These are phyloP conservation scores for Cicer pinnatifidum DNA, from an alignment of 306 rosid genomes.

Conservation along the genomic window DNA sequence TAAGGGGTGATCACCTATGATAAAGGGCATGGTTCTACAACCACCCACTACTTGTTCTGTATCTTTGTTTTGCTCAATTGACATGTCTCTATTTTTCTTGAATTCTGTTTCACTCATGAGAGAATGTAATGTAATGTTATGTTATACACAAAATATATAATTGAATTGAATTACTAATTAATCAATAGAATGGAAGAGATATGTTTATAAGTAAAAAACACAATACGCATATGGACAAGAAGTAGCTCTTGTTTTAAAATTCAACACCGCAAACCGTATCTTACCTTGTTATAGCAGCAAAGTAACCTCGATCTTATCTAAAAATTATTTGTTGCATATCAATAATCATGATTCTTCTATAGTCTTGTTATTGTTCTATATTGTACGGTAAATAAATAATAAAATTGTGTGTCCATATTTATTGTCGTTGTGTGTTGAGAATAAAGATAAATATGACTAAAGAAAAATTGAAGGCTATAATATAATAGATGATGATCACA, in stretches of 20 bases:
- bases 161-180: constrained; percentile 5
- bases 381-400: background rate
- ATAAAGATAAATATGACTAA: background rate
- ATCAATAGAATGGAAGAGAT: constrained; percentile 1
- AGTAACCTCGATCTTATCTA: constrained; percentile 40
- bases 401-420: background rate
- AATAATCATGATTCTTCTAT: background rate
- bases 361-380: background rate
- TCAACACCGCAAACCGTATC: background rate
- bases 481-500: background rate
- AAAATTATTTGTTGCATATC: background rate
- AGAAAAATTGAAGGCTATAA: background rate
- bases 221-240: constrained; percentile 37
- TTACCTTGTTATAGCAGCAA: background rate
- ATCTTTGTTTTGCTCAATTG: constrained; percentile 50
- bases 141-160: constrained; percentile 15
- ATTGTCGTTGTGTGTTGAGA: background rate
- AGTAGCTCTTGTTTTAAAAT: constrained; percentile 17
- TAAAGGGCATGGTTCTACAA: constrained; percentile 74
- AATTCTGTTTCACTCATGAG: constrained; percentile 13
- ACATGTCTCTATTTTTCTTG: constrained; percentile 46
- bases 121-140: background rate
- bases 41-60: constrained; percentile 61
- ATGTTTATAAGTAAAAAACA: constrained; percentile 9
- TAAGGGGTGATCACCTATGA: constrained; percentile 58